Evolutionary conservation across 192 early-diverging fungal species (phyloP), one percentile per base, ranked within the genome.

Genomic region (Entomortierella beljakovae): DNA sequence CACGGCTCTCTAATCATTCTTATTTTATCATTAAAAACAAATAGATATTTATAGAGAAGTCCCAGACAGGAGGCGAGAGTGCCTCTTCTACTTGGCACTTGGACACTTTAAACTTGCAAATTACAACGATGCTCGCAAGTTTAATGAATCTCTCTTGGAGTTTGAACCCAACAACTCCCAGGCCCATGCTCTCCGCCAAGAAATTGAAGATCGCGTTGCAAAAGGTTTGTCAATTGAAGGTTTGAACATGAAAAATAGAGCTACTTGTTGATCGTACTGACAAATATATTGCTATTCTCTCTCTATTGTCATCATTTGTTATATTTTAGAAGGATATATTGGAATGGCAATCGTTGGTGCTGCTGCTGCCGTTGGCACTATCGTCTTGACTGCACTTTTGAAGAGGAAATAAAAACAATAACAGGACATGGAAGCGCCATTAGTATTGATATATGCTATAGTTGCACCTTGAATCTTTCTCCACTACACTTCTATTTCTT

Each of bases 51-150:
- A 96, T 80, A 82, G 87, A 32, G 92, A 96, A 42, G 82, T 92
- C 23, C 91, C 92, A 2, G 89, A 92, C 61, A 88, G 97, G 61
- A 87, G 92, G 64, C 88, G 97, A 42, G 97, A 99, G 82, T 99
- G 97, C 70, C 85, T 97, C 32, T 99, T 96, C 81, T 99, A 97
- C 69, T 71, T 99, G 53, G 94, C 94, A 4, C 80, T 99, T 20
- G 97, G 95, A 9, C 88, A 95, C 76, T 97, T 90, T 87, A 96
- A 95, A 80, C 86, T 97, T 62, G 92, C 92, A n/a, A 91, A 94
- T 68, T 99, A 94, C 72, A 82, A 81, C 40, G 90, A 92, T 66
- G 94, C 96, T 1, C 84, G 91, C 38, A 87, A 90, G n/a, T 93
- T 87, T 77, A 94, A 93, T 71, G 89, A 94, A 37, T 86, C 88